These are phyloP conservation scores for Chlamydomonas schloesseri DNA, from an alignment of 139 green algal species.

Conservation along the genomic window DNA sequence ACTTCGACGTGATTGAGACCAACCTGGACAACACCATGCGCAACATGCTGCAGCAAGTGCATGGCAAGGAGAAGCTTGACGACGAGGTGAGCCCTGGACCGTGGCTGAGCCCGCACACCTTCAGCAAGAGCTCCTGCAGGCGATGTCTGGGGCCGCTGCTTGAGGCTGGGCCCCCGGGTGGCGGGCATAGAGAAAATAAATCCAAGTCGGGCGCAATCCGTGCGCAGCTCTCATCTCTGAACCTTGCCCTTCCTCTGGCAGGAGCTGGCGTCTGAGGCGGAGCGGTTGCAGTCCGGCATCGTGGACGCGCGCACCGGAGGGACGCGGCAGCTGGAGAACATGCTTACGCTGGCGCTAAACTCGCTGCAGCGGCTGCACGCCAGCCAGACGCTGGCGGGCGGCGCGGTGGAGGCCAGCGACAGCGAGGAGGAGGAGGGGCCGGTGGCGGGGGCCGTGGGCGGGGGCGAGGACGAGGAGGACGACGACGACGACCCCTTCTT, in stretches of 20 bases:
- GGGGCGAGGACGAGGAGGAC: constrained; percentile 11
- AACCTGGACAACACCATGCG: constrained; percentile 47
- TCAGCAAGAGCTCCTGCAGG: no score
- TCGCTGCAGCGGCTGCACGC: constrained; percentile 52
- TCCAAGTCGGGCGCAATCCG: no score
- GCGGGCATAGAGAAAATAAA: no score
- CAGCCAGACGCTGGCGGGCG: background rate
- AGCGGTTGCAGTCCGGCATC: background rate
- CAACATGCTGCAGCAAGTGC: constrained; percentile 38
- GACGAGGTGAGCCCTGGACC: background rate
- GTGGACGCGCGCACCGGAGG: background rate
- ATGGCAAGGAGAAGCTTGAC: constrained; percentile 8
- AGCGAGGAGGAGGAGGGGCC: constrained; percentile 10
- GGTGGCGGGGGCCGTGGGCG: background rate
- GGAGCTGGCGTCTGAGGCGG: background rate
- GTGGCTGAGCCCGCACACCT: no score
- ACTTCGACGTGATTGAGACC: constrained; percentile 40
- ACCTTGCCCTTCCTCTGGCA: background rate
- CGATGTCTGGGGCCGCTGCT: no score
- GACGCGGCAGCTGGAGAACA: background rate
- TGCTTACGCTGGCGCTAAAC: constrained; percentile 43
- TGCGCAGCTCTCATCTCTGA: no score
- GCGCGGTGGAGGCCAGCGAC: background rate
- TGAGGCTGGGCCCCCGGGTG: no score
- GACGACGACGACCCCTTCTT: constrained; percentile 65